Evolutionary conservation across 805 yeast species (phyloP).

Genomic region (Limtongia smithiae): DNA sequence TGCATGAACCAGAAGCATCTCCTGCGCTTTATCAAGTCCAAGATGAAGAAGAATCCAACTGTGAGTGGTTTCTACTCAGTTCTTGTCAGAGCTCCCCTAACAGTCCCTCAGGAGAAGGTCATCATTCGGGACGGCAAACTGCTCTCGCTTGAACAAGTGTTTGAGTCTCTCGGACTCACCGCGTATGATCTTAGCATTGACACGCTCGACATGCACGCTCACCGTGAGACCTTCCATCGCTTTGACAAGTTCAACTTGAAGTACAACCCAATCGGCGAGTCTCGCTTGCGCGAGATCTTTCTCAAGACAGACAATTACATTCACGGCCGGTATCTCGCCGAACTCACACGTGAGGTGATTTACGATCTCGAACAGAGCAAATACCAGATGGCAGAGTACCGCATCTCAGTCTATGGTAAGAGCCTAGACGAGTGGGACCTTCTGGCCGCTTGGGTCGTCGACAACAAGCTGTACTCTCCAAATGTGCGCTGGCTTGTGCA

Average conservation of each 20-base stretch:
- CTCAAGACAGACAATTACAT: constrained; percentile 92
- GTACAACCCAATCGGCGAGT: constrained; percentile 97
- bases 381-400: constrained; percentile 95
- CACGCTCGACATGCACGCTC: constrained; percentile 99
- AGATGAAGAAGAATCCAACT: constrained; percentile 78
- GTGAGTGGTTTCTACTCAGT: constrained; percentile 4
- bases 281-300: constrained; percentile 93
- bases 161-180: constrained; percentile 81
- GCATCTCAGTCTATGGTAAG: constrained; percentile 93
- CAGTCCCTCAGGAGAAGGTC: constrained; percentile 61
- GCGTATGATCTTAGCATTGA: constrained; percentile 96
- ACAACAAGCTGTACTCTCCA: constrained; percentile 83
- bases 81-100: not conserved
- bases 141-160: constrained; percentile 82
- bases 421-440: constrained; percentile 91
- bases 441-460: constrained; percentile 91
- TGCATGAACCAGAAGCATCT: constrained; percentile 98
- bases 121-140: constrained; percentile 90
- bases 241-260: constrained; percentile 96
- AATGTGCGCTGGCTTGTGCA: constrained; percentile 97
- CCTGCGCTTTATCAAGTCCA: constrained; percentile 88
- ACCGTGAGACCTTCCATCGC: constrained; percentile 94
- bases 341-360: constrained; percentile 85
- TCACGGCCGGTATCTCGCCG: constrained; percentile 85
- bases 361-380: constrained; percentile 92